phyloP scores from a whole-genome alignment of 805 yeast species.

The Saccharomyces kudriavzevii region DNA sequence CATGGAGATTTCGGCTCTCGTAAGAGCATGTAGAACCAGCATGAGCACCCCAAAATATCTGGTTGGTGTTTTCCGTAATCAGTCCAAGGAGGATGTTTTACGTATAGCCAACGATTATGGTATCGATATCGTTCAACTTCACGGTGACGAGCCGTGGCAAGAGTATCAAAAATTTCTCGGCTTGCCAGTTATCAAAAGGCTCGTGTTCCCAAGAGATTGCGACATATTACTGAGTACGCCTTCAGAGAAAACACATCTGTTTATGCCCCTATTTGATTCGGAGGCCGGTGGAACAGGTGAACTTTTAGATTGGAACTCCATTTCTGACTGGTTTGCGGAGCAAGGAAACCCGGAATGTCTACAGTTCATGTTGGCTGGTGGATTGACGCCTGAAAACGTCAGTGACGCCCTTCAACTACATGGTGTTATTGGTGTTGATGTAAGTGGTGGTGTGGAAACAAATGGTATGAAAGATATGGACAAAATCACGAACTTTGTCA shows the following conservation, averaged over 20 bases:
- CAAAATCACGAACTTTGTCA: conserved; percentile 55
- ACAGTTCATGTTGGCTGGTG: conserved; percentile 76
- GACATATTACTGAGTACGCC: conserved; percentile 27
- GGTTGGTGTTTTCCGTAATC: conserved; percentile 90
- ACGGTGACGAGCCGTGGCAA: conserved; percentile 52
- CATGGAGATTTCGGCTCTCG: conserved; percentile 35
- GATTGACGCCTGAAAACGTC: conserved; percentile 72
- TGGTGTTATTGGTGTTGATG: conserved; percentile 86
- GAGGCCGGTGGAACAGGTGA: conserved; percentile 91
- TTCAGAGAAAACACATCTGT: conserved; percentile 1
- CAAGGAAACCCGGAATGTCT: conserved; percentile 18
- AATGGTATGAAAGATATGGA: conserved; percentile 60
- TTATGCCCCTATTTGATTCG: conserved; percentile 67
- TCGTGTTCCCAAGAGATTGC: conserved; percentile 49
- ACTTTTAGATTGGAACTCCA: conserved; percentile 60
- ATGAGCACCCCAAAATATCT: conserved; percentile 46
- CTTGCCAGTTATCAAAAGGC: conserved; percentile 67
- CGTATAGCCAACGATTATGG: conserved; percentile 33
- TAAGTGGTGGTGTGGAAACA: conserved; percentile 89
- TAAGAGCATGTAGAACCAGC: conserved; percentile 30
- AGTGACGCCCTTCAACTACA: conserved; percentile 37
- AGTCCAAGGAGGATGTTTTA: conserved; percentile 54
- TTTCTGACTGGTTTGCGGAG: conserved; percentile 32
- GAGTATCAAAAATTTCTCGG: conserved; percentile 32
- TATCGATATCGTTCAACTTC: conserved; percentile 79